These are phyloP conservation scores for Salix koriyanagi DNA, from an alignment of 345 rosid genomes.

Conservation along the genomic window DNA sequence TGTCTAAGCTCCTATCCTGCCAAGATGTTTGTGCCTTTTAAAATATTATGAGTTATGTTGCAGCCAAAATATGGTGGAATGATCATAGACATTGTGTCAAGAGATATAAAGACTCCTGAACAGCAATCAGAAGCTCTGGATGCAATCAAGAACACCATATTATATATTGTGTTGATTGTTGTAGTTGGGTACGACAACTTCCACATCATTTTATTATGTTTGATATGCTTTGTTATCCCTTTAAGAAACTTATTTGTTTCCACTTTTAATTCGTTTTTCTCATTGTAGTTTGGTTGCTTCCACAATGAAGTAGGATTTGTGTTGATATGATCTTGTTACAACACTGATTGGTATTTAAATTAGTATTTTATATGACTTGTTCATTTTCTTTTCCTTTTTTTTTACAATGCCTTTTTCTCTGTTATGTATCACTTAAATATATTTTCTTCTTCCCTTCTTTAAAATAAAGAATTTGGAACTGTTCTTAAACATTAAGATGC, in stretches of 20 bases:
- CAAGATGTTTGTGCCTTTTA: not conserved
- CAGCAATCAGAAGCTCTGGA: conserved; percentile 37
- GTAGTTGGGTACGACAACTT: conserved; percentile 33
- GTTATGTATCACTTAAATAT: too few species aligned
- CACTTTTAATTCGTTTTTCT: not conserved
- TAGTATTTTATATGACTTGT: too few species aligned
- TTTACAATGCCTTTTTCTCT: too few species aligned
- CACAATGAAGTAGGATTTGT: too few species aligned
- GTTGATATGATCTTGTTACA: too few species aligned
- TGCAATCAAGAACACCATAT: conserved; percentile 41
- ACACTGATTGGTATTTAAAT: too few species aligned
- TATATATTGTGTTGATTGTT: conserved; percentile 35
- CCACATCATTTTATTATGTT: not conserved
- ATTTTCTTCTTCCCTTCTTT: too few species aligned
- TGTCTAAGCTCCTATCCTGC: too few species aligned
- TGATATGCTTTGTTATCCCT: not conserved
- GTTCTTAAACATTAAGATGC: too few species aligned
- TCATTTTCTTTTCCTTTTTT: too few species aligned
- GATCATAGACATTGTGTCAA: conserved; percentile 46
- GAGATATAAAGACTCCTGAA: conserved; percentile 33
- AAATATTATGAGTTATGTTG: conserved; percentile 3
- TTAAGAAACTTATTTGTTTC: too few species aligned
- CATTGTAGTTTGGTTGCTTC: not conserved
- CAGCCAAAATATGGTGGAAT: conserved; percentile 49
- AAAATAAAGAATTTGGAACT: too few species aligned